phyloP scores from a whole-genome alignment of 2,329 filamentous ascomycete genomes.

The Fusarium sp. region DNA sequence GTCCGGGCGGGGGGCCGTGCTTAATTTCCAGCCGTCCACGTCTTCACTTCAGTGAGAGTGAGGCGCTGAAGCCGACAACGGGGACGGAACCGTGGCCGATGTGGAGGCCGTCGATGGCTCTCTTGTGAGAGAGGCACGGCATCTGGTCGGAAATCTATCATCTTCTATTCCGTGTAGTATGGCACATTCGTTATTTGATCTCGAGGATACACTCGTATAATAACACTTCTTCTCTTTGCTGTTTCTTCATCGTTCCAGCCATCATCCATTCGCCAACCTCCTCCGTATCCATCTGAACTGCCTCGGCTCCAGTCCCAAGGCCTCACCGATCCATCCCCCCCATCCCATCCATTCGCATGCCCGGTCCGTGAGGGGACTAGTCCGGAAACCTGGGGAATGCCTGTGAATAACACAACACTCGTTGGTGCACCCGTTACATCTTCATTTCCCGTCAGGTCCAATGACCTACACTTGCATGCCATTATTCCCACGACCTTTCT shows the following conservation, averaged over 20 bases:
- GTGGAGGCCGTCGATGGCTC: background rate
- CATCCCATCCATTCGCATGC: background rate
- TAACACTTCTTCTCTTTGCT: background rate
- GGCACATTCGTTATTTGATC: background rate
- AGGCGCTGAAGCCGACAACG: constrained; percentile 28
- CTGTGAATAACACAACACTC: background rate
- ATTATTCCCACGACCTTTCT: constrained; percentile 17
- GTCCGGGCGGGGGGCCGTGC: constrained; percentile 29
- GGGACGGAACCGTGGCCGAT: constrained; percentile 32
- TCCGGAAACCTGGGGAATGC: constrained; percentile 5
- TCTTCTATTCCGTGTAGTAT: background rate
- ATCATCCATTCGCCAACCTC: background rate
- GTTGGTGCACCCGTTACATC: constrained; percentile 8
- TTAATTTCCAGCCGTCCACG: constrained; percentile 10
- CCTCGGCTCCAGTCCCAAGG: background rate
- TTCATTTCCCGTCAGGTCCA: constrained; percentile 36
- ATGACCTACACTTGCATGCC: constrained; percentile 27
- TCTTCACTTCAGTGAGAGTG: constrained; percentile 8
- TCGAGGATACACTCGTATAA: background rate
- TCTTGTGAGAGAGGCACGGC: background rate
- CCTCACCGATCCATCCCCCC: background rate
- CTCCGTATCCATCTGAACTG: background rate
- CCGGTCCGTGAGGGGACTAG: background rate
- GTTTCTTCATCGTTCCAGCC: background rate
- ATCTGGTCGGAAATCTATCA: background rate